Conservation (phyloP, 148 eudicot genomes). For the Spergularia marina region DNA sequence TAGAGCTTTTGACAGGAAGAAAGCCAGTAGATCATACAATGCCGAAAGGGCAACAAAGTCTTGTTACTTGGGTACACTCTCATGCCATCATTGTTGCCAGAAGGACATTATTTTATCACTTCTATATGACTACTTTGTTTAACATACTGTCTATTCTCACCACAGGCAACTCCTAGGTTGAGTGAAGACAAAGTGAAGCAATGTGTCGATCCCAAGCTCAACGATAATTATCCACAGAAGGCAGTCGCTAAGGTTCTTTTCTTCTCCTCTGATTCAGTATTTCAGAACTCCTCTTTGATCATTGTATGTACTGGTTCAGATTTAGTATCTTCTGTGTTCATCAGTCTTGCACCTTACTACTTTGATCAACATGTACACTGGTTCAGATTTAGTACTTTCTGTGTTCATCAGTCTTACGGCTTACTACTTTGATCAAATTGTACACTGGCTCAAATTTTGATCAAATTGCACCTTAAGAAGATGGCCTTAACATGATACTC, state of each 20-base stretch:
- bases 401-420: no score
- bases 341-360: no score
- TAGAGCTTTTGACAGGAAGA: constrained; percentile 90
- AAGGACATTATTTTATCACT: not conserved
- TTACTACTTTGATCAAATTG: no score
- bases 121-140: not conserved
- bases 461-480: no score
- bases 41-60: constrained; percentile 97
- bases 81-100: not conserved
- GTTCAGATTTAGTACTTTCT: no score
- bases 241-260: constrained; percentile 64
- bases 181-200: constrained; percentile 98
- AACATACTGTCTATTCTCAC: not conserved
- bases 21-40: constrained; percentile 97
- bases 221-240: not conserved
- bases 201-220: constrained; percentile 88
- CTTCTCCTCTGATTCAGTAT: not conserved
- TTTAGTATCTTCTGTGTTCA: no score
- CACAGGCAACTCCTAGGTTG: constrained; percentile 92
- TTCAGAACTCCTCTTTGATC: no score
- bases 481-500: no score
- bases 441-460: no score
- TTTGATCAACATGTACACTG: no score
- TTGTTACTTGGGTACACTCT: constrained; percentile 80
- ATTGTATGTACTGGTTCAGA: no score